Evolutionary conservation across 306 rosid species (phyloP), one percentile per base, ranked within the genome.

Genomic region (Quillaja saponaria): DNA sequence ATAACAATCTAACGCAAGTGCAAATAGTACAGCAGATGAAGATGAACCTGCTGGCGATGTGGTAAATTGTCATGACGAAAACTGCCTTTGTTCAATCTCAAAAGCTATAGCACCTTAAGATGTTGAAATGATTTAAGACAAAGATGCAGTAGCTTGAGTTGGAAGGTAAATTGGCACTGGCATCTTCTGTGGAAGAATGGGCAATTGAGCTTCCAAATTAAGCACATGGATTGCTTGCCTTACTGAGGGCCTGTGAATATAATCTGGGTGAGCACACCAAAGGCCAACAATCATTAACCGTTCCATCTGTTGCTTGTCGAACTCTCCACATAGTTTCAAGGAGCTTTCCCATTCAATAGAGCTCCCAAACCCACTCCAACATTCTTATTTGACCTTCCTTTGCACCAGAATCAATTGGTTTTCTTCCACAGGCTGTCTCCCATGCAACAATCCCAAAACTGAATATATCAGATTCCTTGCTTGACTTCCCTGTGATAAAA

Each of bases 331-430:
- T 3, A 78, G 53, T 42, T 44, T 74, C 76, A 15, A 11, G 41
- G 9, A 60, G 53, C 55, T 41, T 63, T 55, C 68, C 77, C 3
- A 42, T 15, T 44, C 79, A 72, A 50, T 67, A 71, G 2, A 72
- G 55, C 62, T 56, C 78, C 83, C 83, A 78, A 57, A 68, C 86
- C 83, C 69, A 77, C 54, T 78, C 81, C 55, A 74, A 71, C 5
- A 74, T 10, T 0, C 62, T 21, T 46, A 50, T 38, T 40, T 51
- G 49, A 21, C 17, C 61, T 55, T 67, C 72, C 21, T 58, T 72
- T 3, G n/a, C 58, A 10, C 66, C 59, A 12, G 41, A 44, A 7
- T 62, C 50, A 46, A 68, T 44, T 0, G 78, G 47, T 64, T 68
- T 77, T 37, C 63, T 77, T 34, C 83, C 76, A 8, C 68, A 58